Evolutionary conservation across 108 stramenopile genomes (phyloP).

Genomic region (Nitzschia sp.): DNA sequence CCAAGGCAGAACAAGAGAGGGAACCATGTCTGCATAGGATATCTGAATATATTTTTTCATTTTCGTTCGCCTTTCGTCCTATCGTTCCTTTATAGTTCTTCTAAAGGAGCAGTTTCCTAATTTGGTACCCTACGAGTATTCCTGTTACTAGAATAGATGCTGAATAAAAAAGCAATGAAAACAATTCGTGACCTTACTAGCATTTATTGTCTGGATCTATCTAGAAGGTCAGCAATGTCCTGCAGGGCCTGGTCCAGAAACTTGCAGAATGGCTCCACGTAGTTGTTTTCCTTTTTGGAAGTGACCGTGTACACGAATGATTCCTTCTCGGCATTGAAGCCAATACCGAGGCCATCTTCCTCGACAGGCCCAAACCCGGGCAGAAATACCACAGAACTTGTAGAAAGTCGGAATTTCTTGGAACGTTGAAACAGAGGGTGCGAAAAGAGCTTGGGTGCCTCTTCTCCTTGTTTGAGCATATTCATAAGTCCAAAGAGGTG

Average conservation of each 20-base stretch:
- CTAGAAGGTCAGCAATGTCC: background rate
- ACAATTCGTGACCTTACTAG: no score
- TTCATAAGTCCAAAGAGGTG: conserved; percentile 81
- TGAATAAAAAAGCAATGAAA: no score
- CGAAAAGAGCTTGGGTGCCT: conserved; percentile 61
- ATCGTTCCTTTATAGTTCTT: no score
- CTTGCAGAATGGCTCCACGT: background rate
- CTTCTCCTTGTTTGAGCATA: conserved; percentile 57
- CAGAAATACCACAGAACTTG: conserved; percentile 81
- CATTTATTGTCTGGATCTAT: no score
- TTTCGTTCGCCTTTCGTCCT: no score
- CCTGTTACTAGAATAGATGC: no score
- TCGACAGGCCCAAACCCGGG: conserved; percentile 95
- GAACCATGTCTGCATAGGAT: no score
- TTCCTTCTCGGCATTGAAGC: conserved; percentile 26
- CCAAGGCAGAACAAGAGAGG: no score
- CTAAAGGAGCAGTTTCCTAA: no score
- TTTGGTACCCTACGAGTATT: no score
- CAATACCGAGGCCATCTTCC: conserved; percentile 86
- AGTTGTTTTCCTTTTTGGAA: background rate
- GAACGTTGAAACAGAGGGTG: conserved; percentile 73
- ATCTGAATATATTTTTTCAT: no score
- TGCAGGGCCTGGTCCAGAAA: background rate
- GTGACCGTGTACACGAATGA: background rate
- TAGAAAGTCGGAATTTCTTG: conserved; percentile 88